phyloP scores from a whole-genome alignment of 75 land plant species.

The Chamaecyparis obtusa region DNA sequence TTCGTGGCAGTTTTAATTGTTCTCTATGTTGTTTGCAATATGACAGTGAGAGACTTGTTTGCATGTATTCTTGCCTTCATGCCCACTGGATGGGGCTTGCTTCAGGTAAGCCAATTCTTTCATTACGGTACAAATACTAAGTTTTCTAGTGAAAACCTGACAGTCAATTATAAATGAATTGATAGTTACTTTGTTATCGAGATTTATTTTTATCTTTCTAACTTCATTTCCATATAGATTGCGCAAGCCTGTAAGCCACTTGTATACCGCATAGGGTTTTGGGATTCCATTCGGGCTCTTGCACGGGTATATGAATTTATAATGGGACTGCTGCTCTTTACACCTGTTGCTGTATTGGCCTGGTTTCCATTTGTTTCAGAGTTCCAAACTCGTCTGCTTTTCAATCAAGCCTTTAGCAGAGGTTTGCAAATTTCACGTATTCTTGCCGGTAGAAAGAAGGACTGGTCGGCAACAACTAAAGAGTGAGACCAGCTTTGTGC shows the following conservation, averaged over 20 bases:
- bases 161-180: neutral
- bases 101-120: conserved; percentile 30
- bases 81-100: conserved; percentile 85
- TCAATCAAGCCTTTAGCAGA: conserved; percentile 83
- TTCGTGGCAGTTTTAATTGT: conserved; percentile 59
- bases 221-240: conserved; percentile 43
- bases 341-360: conserved; percentile 60
- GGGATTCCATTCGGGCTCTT: conserved; percentile 65
- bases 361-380: conserved; percentile 82
- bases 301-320: conserved; percentile 69
- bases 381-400: conserved; percentile 69
- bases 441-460: conserved; percentile 70
- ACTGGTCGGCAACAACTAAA: conserved; percentile 24
- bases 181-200: neutral
- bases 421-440: conserved; percentile 79
- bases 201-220: neutral
- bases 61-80: conserved; percentile 81
- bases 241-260: conserved; percentile 71
- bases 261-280: conserved; percentile 44
- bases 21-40: conserved; percentile 45
- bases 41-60: conserved; percentile 71
- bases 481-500: neutral
- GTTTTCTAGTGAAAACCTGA: conserved; percentile 7
- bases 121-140: conserved; percentile 19
- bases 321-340: conserved; percentile 61